phyloP scores from a whole-genome alignment of 2,329 filamentous ascomycete species.

The Coccinonectria pachysandricola region DNA sequence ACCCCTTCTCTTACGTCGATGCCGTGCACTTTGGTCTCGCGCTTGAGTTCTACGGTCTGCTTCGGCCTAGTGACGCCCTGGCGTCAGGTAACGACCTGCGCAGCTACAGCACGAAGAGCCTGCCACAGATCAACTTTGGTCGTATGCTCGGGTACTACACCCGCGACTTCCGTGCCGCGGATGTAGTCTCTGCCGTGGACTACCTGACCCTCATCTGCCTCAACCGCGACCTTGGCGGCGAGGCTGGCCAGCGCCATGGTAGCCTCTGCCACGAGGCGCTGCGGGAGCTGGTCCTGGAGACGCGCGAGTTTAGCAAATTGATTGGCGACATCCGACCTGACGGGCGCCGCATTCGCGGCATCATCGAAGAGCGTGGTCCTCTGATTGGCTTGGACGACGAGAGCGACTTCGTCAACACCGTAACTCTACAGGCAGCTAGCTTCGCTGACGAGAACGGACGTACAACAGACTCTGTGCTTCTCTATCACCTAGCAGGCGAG shows the following conservation, averaged over 20 bases:
- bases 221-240: constrained; percentile 70
- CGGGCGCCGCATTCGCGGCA: constrained; percentile 73
- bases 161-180: constrained; percentile 83
- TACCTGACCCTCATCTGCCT: constrained; percentile 88
- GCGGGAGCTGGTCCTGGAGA: constrained; percentile 91
- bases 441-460: constrained; percentile 92
- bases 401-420: constrained; percentile 78
- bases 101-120: constrained; percentile 54
- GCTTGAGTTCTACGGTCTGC: constrained; percentile 77
- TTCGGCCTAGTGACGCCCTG: constrained; percentile 76
- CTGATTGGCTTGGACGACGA: constrained; percentile 74
- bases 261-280: constrained; percentile 85
- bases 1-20: constrained; percentile 83
- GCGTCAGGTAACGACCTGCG: constrained; percentile 61
- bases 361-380: constrained; percentile 74
- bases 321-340: constrained; percentile 85
- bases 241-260: constrained; percentile 65
- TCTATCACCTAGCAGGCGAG: constrained; percentile 91
- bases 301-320: constrained; percentile 85
- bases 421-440: constrained; percentile 83
- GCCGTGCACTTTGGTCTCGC: constrained; percentile 92
- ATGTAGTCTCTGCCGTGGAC: constrained; percentile 82
- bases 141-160: constrained; percentile 93
- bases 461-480: constrained; percentile 82
- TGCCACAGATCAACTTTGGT: constrained; percentile 86